phyloP scores from a whole-genome alignment of 352 stramenopile species.

The Globisporangium nodosum region DNA sequence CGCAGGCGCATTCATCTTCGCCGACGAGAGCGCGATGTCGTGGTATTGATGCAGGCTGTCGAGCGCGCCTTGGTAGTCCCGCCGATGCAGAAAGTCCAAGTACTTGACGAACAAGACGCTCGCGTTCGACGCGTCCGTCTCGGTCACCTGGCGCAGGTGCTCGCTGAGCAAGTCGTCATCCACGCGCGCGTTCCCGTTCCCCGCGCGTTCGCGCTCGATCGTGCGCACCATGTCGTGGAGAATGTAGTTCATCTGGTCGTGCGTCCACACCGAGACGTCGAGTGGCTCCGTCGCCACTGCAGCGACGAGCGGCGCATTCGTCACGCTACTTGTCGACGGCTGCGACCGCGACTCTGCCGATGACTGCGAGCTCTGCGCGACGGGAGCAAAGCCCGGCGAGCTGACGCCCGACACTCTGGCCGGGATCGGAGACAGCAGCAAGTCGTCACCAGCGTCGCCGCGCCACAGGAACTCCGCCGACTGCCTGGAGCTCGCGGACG shows the following conservation, averaged over 20 bases:
- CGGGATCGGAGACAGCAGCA: slow-evolving; percentile 31
- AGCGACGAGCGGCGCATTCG: neutral
- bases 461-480: slow-evolving; percentile 24
- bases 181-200: slow-evolving; percentile 2
- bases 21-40: slow-evolving; percentile 79
- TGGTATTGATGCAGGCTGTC: slow-evolving; percentile 93
- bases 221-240: slow-evolving; percentile 39
- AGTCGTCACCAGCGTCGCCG: slow-evolving; percentile 21
- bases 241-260: slow-evolving; percentile 56
- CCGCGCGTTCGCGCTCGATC: slow-evolving; percentile 12
- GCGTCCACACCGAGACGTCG: slow-evolving; percentile 35
- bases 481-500: slow-evolving; percentile 1
- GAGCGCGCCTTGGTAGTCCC: slow-evolving; percentile 83
- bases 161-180: slow-evolving; percentile 3
- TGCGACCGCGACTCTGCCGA: neutral
- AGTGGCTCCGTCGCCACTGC: slow-evolving; percentile 15
- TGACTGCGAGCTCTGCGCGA: slow-evolving; percentile 3
- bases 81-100: slow-evolving; percentile 71
- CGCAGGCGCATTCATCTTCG: slow-evolving; percentile 1
- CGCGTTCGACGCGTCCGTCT: slow-evolving; percentile 22
- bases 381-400: slow-evolving; percentile 2
- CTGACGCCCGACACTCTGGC: neutral
- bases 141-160: neutral
- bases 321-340: neutral
- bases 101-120: slow-evolving; percentile 85